A percentile compares a stretch with the other conserved stretches of the same genome.
Evolutionary conservation across 2,329 filamentous ascomycete species (phyloP).

Genomic region (Chalaropsis thielavioides): DNA sequence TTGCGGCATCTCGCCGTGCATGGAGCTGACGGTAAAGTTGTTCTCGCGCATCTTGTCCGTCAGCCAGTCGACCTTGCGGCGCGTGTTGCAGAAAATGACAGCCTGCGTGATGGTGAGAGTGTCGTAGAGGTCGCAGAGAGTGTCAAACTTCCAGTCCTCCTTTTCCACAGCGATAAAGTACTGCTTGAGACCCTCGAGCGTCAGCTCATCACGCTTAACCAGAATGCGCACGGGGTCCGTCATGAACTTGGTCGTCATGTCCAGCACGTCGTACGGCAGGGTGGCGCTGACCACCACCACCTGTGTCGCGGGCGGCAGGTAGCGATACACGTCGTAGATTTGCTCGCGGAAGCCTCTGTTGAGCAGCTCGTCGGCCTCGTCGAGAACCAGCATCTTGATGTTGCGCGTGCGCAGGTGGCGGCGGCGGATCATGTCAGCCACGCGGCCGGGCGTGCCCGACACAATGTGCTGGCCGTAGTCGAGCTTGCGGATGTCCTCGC

Average conservation of each 20-base stretch:
- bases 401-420: constrained; percentile 43
- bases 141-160: constrained; percentile 99
- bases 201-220: constrained; percentile 97
- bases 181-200: constrained; percentile 91
- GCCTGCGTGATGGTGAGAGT: constrained; percentile 97
- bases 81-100: constrained; percentile 98
- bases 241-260: constrained; percentile 99
- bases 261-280: constrained; percentile 90
- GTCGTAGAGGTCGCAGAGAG: constrained; percentile 95
- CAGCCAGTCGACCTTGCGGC: constrained; percentile 97
- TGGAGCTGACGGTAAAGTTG: constrained; percentile 95
- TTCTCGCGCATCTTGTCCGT: constrained; percentile 99
- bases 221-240: constrained; percentile 91
- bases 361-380: constrained; percentile 51
- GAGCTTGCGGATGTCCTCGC: constrained; percentile 93
- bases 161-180: constrained; percentile 99
- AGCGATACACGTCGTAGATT: constrained; percentile 97
- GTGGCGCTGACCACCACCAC: constrained; percentile 97
- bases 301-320: constrained; percentile 89
- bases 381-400: constrained; percentile 50
- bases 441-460: constrained; percentile 90
- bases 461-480: constrained; percentile 97
- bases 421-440: constrained; percentile 51
- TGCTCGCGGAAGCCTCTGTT: constrained; percentile 96
- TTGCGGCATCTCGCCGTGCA: constrained; percentile 99